These are phyloP conservation scores for Lophium mytilinum DNA, from an alignment of 495 filamentous ascomycete genomes.

Conservation along the genomic window DNA sequence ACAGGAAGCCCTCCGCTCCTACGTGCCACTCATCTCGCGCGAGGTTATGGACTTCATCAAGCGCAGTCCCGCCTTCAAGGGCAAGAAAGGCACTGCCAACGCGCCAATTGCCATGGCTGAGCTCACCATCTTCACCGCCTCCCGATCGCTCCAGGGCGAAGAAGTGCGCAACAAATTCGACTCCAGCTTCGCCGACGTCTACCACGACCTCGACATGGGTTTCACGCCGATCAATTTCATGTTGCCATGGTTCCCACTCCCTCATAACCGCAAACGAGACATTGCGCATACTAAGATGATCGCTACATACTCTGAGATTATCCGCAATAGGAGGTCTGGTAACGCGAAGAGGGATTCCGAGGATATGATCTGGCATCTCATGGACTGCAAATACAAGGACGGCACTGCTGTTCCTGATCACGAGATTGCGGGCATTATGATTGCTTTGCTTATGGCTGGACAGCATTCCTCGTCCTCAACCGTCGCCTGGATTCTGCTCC, in stretches of 20 bases:
- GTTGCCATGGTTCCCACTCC: slow-evolving; percentile 54
- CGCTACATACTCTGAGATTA: slow-evolving; percentile 52
- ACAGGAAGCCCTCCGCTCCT: slow-evolving; percentile 52
- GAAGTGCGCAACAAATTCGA: slow-evolving; percentile 56
- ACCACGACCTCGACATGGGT: slow-evolving; percentile 59
- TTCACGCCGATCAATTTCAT: slow-evolving; percentile 61
- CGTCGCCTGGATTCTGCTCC: slow-evolving; percentile 53
- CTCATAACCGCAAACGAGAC: slow-evolving; percentile 54
- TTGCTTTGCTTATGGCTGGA: slow-evolving; percentile 57
- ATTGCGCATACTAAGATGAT: slow-evolving; percentile 50
- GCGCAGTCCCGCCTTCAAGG: slow-evolving; percentile 40
- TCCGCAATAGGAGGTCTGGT: slow-evolving; percentile 43
- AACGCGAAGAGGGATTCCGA: slow-evolving; percentile 46
- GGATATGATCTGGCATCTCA: slow-evolving; percentile 64
- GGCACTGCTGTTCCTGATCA: slow-evolving; percentile 52
- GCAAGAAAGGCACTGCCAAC: slow-evolving; percentile 43
- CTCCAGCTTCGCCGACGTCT: slow-evolving; percentile 53
- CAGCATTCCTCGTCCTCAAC: slow-evolving; percentile 57
- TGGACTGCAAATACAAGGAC: slow-evolving; percentile 56
- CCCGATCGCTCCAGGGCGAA: slow-evolving; percentile 55
- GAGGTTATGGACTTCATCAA: slow-evolving; percentile 48
- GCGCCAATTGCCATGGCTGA: slow-evolving; percentile 50
- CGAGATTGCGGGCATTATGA: slow-evolving; percentile 62
- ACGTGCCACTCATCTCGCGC: slow-evolving; percentile 48
- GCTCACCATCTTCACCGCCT: slow-evolving; percentile 60